These are phyloP conservation scores for Isabelozyma pseudorhagii DNA, from an alignment of 805 yeast genomes.

Conservation along the genomic window DNA sequence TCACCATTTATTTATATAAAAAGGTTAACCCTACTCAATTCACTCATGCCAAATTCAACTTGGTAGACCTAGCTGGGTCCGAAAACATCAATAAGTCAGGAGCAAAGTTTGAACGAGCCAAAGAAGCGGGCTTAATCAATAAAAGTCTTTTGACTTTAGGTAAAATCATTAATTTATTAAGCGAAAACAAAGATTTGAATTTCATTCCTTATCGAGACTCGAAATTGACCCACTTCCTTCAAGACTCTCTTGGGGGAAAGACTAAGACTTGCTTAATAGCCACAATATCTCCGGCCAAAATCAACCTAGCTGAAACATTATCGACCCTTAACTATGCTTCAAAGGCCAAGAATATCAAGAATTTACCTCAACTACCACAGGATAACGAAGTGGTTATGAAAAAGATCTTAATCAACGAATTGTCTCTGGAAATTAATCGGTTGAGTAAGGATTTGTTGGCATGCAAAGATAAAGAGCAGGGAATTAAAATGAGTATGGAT, in stretches of 20 bases:
- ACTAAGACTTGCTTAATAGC: constrained; percentile 87
- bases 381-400: constrained; percentile 43
- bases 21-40: constrained; percentile 19
- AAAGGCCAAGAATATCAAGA: constrained; percentile 78
- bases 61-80: constrained; percentile 94
- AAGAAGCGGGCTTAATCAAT: constrained; percentile 92
- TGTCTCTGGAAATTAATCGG: constrained; percentile 51
- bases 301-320: constrained; percentile 75
- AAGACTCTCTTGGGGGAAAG: constrained; percentile 82
- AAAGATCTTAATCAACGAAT: constrained; percentile 52
- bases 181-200: constrained; percentile 23
- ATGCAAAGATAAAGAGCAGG: constrained; percentile 42
- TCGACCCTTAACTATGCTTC: constrained; percentile 87
- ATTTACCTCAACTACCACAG: constrained; percentile 49
- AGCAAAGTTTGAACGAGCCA: constrained; percentile 78
- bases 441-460: constrained; percentile 61
- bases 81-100: constrained; percentile 89
- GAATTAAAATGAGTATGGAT: constrained; percentile 1
- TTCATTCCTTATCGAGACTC: constrained; percentile 89
- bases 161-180: constrained; percentile 68
- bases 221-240: constrained; percentile 68
- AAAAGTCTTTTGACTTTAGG: constrained; percentile 86
- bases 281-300: constrained; percentile 78
- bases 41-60: constrained; percentile 64
- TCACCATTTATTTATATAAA: constrained; percentile 58